Base-by-base conservation (phyloP, 257 asterid species). In the Orobanche coerulescens region DNA sequence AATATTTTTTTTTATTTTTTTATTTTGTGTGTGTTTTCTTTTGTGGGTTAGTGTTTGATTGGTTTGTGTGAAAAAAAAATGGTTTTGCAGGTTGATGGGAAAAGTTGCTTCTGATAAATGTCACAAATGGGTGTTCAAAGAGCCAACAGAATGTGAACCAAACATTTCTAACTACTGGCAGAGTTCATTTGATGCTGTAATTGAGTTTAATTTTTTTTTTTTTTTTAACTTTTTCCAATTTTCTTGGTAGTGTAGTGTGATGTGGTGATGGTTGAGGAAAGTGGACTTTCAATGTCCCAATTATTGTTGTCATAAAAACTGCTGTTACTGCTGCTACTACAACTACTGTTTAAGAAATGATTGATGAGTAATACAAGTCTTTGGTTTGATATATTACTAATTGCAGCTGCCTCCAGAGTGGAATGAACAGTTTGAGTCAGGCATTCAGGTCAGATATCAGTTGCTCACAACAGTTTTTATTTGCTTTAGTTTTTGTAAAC, bases 41-140 rank as follows among this genome's bases (percentile, higher is more conserved):
- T 43, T 34, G 23, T 33, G 53, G 46, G 48, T 37, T 25, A 18
- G 16, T 57, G 28, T 66, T 6, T 77, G 80, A 78, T 78, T 77
- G 71, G 67, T 72, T 67, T n/a, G n/a, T n/a, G n/a, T n/a, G 10
- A 23, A 23, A 10, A 1, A 23, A 20, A 68, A 61, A 77, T 18
- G 3, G 39, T 55, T 57, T 82, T 89, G 88, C 95, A 93, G 99
- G 79, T 84, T 93, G 90, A 89, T 93, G 97, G 99, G 99, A 66
- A 93, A 93, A 82, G 99, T 93, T 75, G 99, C 99, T 57, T 93
- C 99, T 66, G 99, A 93, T 93, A 93, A 93, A 83, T 93, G 99
- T 74, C 99, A 93, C 82, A 93, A 93, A 86, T 93, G 99, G 99
- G 97, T 89, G 14, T 93, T 93, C 88, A 93, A 93, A 66, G 99